phyloP scores from a whole-genome alignment of 2,329 filamentous ascomycete species.

The Davidsoniella virescens region DNA sequence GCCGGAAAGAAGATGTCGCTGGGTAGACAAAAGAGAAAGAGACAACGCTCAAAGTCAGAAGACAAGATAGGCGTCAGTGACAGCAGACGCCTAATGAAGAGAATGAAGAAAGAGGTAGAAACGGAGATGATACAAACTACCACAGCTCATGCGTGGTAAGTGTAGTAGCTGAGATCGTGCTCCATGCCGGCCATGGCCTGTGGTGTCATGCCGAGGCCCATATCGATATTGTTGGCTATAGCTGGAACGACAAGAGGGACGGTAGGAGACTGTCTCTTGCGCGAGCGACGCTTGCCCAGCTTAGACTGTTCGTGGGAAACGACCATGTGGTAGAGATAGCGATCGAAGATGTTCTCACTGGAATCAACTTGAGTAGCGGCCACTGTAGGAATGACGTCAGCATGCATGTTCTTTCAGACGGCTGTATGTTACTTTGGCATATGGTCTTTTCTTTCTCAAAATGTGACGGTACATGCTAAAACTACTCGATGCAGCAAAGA shows the following conservation, averaged over 20 bases:
- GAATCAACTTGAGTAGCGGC: conserved; percentile 8
- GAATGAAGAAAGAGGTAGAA: background rate
- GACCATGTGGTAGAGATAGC: conserved; percentile 2
- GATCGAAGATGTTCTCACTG: background rate
- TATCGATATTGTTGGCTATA: background rate
- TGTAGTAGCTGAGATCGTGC: background rate
- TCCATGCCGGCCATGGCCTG: background rate
- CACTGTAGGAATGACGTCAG: background rate
- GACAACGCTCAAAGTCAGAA: background rate
- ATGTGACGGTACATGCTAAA: no score
- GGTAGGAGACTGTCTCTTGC: conserved; percentile 7
- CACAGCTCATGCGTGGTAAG: conserved; percentile 1
- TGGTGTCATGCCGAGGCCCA: background rate
- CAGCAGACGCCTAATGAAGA: background rate
- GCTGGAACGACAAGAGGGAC: conserved; percentile 2
- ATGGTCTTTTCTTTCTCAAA: no score
- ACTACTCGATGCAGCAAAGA: no score
- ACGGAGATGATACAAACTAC: background rate
- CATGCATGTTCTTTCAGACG: background rate
- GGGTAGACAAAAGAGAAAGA: background rate
- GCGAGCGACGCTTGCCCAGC: conserved; percentile 6
- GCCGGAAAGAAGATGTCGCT: background rate
- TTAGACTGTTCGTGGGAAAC: conserved; percentile 10
- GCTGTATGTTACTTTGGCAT: no score
- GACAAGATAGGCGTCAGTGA: background rate